Evolutionary conservation across 805 yeast genomes (phyloP).

Genomic region (Pichia phayaonensis): DNA sequence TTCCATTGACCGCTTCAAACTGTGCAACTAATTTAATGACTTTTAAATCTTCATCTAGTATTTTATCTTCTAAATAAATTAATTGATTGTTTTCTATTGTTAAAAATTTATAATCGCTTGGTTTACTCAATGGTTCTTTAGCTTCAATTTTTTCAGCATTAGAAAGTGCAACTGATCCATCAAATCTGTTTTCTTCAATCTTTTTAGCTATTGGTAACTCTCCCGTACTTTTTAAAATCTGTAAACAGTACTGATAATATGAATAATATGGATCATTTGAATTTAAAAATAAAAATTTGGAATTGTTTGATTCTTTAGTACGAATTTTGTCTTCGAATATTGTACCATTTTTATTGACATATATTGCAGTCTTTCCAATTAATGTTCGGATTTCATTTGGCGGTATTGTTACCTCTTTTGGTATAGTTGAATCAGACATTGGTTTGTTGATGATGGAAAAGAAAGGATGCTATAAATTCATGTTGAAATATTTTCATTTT

Average conservation of each 20-base stretch:
- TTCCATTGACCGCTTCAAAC: slow-evolving; percentile 56
- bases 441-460: neutral
- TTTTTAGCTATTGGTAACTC: slow-evolving; percentile 12
- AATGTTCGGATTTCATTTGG: slow-evolving; percentile 43
- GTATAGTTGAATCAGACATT: slow-evolving; percentile 9
- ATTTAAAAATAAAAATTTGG: slow-evolving; percentile 58
- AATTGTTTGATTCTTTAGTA: slow-evolving; percentile 36
- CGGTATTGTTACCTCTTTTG: slow-evolving; percentile 43
- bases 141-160: neutral
- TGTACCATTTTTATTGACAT: slow-evolving; percentile 60
- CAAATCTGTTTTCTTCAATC: neutral
- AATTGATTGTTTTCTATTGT: slow-evolving; percentile 10
- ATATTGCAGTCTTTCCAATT: slow-evolving; percentile 66
- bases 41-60: slow-evolving; percentile 59
- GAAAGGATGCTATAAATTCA: neutral
- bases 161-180: neutral
- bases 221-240: slow-evolving; percentile 24
- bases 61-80: slow-evolving; percentile 24
- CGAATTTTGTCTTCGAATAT: slow-evolving; percentile 55
- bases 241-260: slow-evolving; percentile 47
- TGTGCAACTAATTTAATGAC: slow-evolving; percentile 67
- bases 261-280: slow-evolving; percentile 46
- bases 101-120: slow-evolving; percentile 22
- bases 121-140: slow-evolving; percentile 5
- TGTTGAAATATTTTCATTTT: neutral